Conservation (phyloP, 306 rosid species). For the Begonia loranthoides region DNA sequence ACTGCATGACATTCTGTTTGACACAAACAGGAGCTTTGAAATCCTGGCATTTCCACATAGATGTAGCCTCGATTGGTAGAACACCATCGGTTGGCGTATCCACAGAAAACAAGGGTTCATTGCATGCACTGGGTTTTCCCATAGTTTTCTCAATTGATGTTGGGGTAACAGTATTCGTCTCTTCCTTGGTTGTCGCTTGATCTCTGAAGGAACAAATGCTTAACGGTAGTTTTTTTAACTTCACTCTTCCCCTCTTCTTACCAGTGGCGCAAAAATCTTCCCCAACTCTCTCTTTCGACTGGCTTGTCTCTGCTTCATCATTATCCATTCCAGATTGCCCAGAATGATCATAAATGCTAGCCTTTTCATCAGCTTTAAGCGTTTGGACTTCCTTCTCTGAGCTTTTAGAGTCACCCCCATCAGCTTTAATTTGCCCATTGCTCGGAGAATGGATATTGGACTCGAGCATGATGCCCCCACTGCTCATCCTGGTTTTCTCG, state of each 20-base stretch:
- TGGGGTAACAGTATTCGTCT: slow-evolving; percentile 27
- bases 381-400: slow-evolving; percentile 39
- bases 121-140: slow-evolving; percentile 32
- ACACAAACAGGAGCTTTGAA: slow-evolving; percentile 57
- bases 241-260: slow-evolving; percentile 81
- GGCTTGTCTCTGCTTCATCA: slow-evolving; percentile 66
- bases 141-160: slow-evolving; percentile 29
- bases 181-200: slow-evolving; percentile 53
- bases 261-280: slow-evolving; percentile 42
- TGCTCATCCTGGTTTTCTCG: slow-evolving; percentile 38
- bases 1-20: slow-evolving; percentile 57
- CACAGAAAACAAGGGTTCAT: slow-evolving; percentile 41
- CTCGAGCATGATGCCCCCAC: slow-evolving; percentile 27
- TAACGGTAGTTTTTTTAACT: slow-evolving; percentile 71
- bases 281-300: slow-evolving; percentile 30
- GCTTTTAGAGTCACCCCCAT: slow-evolving; percentile 38
- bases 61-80: slow-evolving; percentile 44
- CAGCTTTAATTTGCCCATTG: slow-evolving; percentile 35
- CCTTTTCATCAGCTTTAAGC: slow-evolving; percentile 42
- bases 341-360: slow-evolving; percentile 30
- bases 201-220: slow-evolving; percentile 62
- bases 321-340: slow-evolving; percentile 30
- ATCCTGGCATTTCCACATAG: slow-evolving; percentile 81
- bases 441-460: slow-evolving; percentile 31
- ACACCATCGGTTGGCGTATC: slow-evolving; percentile 47